Percentiles rank a stretch among this genome's conserved stretches.
Conservation (phyloP, 306 rosid species). For the Cucurbita maxima region DNA sequence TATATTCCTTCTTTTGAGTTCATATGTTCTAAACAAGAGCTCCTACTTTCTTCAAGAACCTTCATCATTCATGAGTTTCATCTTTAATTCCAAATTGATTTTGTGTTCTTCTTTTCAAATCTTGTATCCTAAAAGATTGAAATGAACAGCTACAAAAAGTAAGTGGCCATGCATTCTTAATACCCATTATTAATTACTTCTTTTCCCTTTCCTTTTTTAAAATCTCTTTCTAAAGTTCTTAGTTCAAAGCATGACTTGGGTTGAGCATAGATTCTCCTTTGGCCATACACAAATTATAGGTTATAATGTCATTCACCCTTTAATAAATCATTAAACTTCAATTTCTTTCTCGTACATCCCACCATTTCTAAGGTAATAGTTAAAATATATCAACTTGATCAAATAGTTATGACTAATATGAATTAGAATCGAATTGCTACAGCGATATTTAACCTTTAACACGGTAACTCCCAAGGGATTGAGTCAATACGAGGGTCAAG, state of each 20-base stretch:
- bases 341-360: too few species aligned
- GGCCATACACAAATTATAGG: neutral
- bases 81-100: neutral
- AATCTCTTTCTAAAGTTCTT: neutral
- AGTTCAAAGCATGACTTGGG: neutral
- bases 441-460: too few species aligned
- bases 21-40: neutral
- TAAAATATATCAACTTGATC: neutral
- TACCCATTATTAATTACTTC: neutral
- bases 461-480: too few species aligned
- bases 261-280: neutral
- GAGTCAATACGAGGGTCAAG: too few species aligned
- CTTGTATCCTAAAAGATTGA: conserved; percentile 1
- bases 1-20: neutral
- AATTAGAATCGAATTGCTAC: neutral
- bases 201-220: neutral
- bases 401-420: neutral
- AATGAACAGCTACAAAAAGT: neutral
- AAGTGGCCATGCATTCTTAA: neutral
- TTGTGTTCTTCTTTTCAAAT: neutral
- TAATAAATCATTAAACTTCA: too few species aligned
- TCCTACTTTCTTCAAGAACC: neutral
- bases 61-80: neutral
- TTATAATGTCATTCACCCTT: neutral
- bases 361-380: neutral